Evolutionary conservation across 169 alveolate species (phyloP).

Genomic region (Fabrea salina): DNA sequence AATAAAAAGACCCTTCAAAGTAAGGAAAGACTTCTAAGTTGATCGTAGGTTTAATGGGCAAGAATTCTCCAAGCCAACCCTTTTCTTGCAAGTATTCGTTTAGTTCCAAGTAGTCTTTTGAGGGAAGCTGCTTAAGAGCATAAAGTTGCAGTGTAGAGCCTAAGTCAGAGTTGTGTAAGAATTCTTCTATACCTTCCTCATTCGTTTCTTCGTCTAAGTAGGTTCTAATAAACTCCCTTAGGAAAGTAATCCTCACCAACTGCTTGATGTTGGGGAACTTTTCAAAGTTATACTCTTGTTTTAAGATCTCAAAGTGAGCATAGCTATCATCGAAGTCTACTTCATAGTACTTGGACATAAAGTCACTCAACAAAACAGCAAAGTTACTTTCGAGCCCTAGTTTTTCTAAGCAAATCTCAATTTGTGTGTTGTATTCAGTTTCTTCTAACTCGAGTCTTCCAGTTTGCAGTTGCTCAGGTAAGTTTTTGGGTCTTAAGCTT

Average conservation of each 20-base stretch:
- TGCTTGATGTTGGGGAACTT: neutral
- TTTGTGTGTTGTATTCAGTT: neutral
- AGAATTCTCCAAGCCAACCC: too few species aligned
- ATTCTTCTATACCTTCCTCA: neutral
- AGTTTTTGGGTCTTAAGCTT: neutral
- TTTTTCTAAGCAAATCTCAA: neutral
- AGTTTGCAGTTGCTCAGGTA: neutral
- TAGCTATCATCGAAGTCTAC: neutral
- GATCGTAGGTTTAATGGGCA: too few species aligned
- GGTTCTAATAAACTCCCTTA: neutral
- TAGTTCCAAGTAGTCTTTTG: too few species aligned
- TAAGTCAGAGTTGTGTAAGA: too few species aligned
- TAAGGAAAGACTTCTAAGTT: too few species aligned
- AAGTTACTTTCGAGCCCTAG: neutral
- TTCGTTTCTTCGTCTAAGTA: neutral
- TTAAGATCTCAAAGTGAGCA: neutral
- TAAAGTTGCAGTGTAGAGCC: too few species aligned
- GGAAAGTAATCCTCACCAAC: neutral
- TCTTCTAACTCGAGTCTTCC: neutral
- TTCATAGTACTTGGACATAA: neutral
- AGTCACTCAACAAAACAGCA: neutral
- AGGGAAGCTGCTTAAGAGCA: too few species aligned
- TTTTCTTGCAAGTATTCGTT: too few species aligned
- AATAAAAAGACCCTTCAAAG: too few species aligned
- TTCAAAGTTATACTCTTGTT: neutral